A percentile compares a stretch with the other conserved stretches of the same genome.
These are phyloP conservation scores for Podaxis rugospora DNA, from an alignment of 768 basidiomycete species.

Conservation along the genomic window DNA sequence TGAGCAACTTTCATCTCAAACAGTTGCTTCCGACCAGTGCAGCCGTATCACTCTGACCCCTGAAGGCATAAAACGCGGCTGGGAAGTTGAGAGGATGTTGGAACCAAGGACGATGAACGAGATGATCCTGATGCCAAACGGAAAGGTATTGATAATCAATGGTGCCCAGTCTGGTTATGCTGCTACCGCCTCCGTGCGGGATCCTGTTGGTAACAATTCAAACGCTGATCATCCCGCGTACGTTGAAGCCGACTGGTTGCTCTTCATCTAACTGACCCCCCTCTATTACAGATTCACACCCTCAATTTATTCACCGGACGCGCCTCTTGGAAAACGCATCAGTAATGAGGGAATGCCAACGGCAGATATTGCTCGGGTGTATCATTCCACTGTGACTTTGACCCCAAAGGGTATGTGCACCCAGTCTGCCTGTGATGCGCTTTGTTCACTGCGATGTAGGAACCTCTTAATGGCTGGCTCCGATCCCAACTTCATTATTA, in stretches of 20 bases:
- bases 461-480: slow-evolving; percentile 36
- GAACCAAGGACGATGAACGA: slow-evolving; percentile 35
- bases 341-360: slow-evolving; percentile 43
- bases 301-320: slow-evolving; percentile 43
- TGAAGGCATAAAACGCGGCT: slow-evolving; percentile 37
- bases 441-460: slow-evolving; percentile 7
- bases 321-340: slow-evolving; percentile 39
- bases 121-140: slow-evolving; percentile 38
- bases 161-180: slow-evolving; percentile 40
- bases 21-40: slow-evolving; percentile 39
- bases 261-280: background rate
- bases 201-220: slow-evolving; percentile 21
- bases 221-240: slow-evolving; percentile 30
- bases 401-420: slow-evolving; percentile 43
- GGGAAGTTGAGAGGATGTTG: slow-evolving; percentile 42
- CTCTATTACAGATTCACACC: slow-evolving; percentile 28
- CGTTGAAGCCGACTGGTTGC: background rate
- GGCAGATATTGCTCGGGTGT: slow-evolving; percentile 46
- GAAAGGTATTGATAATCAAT: slow-evolving; percentile 38
- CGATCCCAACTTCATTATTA: slow-evolving; percentile 35
- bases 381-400: slow-evolving; percentile 58
- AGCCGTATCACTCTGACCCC: slow-evolving; percentile 35
- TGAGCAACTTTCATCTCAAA: slow-evolving; percentile 31
- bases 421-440: background rate
- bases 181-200: slow-evolving; percentile 29